phyloP scores from a whole-genome alignment of 306 rosid species.

The Cucumis hystrix region DNA sequence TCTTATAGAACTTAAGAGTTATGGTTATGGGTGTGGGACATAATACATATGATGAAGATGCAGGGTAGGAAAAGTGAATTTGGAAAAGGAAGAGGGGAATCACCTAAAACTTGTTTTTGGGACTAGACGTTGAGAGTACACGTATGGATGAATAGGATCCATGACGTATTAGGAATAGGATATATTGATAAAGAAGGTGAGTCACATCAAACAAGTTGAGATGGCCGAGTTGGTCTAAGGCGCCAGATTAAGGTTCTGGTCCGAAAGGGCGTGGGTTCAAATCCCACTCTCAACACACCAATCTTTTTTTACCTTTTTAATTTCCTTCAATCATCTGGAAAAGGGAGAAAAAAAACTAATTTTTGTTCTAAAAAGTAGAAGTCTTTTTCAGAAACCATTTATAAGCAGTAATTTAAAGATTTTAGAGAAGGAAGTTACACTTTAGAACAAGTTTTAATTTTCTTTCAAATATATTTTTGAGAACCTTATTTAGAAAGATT shows the following conservation, averaged over 20 bases:
- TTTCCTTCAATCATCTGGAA: no score
- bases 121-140: not conserved
- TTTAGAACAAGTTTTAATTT: not conserved
- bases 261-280: slow-evolving; percentile 4
- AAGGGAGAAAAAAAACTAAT: not conserved
- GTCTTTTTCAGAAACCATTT: no score
- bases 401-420: not conserved
- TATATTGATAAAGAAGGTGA: not conserved
- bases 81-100: not conserved
- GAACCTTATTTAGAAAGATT: not conserved
- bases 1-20: no score
- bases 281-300: not conserved
- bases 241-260: not conserved
- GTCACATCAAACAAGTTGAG: not conserved
- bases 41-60: not conserved
- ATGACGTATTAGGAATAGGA: not conserved
- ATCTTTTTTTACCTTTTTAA: no score
- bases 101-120: not conserved
- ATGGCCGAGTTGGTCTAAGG: slow-evolving; percentile 2
- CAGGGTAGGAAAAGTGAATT: not conserved
- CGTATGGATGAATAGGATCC: not conserved
- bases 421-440: not conserved
- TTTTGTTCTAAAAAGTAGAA: no score
- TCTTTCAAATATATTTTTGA: not conserved
- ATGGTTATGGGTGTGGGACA: no score